Percentiles rank a stretch among this genome's conserved stretches.
These are phyloP conservation scores for Cladobotryum mycophilum DNA, from an alignment of 2,329 filamentous ascomycete species.

Conservation along the genomic window DNA sequence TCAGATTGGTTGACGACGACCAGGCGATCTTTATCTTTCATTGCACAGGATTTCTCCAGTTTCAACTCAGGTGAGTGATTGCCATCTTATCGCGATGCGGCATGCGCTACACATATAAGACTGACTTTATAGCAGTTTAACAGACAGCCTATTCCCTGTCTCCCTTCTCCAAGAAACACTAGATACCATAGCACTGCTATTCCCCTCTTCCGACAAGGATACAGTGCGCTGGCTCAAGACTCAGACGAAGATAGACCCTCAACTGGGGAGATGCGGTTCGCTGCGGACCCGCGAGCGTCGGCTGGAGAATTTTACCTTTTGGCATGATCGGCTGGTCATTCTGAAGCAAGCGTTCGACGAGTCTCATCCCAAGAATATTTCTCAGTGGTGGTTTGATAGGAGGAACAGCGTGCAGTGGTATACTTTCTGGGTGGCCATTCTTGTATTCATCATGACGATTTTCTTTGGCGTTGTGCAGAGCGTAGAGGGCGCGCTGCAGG, in stretches of 20 bases:
- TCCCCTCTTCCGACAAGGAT: slow-evolving; percentile 24
- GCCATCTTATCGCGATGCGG: no score
- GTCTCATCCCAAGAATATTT: slow-evolving; percentile 26
- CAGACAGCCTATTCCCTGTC: slow-evolving; percentile 20
- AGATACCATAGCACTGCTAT: slow-evolving; percentile 30
- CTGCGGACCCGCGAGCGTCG: slow-evolving; percentile 21
- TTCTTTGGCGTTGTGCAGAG: slow-evolving; percentile 36
- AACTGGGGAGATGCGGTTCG: slow-evolving; percentile 21
- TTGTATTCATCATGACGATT: slow-evolving; percentile 25
- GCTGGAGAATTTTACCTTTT: slow-evolving; percentile 30
- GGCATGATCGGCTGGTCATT: slow-evolving; percentile 36
- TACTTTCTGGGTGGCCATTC: slow-evolving; percentile 37
- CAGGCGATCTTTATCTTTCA: slow-evolving; percentile 34
- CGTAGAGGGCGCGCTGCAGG: slow-evolving; percentile 28
- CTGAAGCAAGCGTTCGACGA: slow-evolving; percentile 38
- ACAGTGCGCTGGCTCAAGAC: slow-evolving; percentile 19
- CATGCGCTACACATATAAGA: not conserved
- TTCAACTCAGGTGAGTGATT: slow-evolving; percentile 16
- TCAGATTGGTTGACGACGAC: slow-evolving; percentile 33
- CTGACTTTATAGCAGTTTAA: not conserved
- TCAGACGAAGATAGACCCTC: slow-evolving; percentile 19
- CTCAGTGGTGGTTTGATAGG: slow-evolving; percentile 38
- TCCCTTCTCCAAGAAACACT: slow-evolving; percentile 31
- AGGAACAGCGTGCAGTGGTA: slow-evolving; percentile 39
- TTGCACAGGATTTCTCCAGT: slow-evolving; percentile 31